Evolutionary conservation across 495 filamentous ascomycete species (phyloP), one percentile per base, ranked within the genome.

Genomic region (Penicillium cataractarum): DNA sequence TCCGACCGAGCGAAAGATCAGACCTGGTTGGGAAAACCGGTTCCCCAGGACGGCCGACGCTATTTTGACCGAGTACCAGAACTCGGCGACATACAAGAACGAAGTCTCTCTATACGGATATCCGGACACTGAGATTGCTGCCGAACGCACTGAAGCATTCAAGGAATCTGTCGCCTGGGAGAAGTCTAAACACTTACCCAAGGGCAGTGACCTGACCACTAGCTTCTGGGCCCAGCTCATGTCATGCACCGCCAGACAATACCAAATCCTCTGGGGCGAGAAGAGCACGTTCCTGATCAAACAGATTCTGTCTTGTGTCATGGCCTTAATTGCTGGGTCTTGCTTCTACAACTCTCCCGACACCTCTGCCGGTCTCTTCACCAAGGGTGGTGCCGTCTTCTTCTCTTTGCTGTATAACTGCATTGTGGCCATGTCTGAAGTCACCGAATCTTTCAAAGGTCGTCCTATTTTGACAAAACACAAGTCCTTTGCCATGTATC

Each of bases 401-500:
- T 91, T 92, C 69, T 79, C 86, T 31, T 66, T 92, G 4, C 72
- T 94, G 29, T 92, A 91, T 73, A 90, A 91, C 65, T 84, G 85
- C 50, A 82, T 92, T 33, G 75, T 91, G 13, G 86, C 90, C 10
- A 79, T 93, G 57, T 81, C 87, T 5, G 90, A 93, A 68, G 80
- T 92, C 19, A 90, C 85, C 26, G 80, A 87, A 24, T 87, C 89
- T 0, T 92, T 92, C 68, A 78, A 82, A 12, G 83, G 84, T 0
- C 84, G 89, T 21, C 89, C 87, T 4, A 86, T 93, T 46, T 71
- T 93, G 27, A 80, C 89, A 52, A 91, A 92, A 59, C 91, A 94
- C 72, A 89, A 89, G 67, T 78, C 78, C 22, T 92, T 91, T 68
- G 86, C 86, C 13, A 87, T 92, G 67, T 91, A 89, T 70, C 83